Evolutionary conservation across 139 green algal genomes (phyloP).

Genomic region (Chlamydomonas eustigma): DNA sequence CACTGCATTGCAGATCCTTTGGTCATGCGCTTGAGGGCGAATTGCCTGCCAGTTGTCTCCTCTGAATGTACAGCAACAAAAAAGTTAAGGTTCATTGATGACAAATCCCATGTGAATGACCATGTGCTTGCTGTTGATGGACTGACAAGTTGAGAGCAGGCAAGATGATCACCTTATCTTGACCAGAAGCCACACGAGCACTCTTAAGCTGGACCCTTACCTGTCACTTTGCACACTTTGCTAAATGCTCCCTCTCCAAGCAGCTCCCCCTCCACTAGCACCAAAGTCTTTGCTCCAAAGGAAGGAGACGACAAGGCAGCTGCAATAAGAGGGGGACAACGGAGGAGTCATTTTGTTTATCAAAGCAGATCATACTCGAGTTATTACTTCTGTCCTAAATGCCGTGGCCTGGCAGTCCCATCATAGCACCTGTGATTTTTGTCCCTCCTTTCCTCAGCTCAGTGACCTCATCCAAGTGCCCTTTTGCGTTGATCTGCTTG

Average conservation of each 20-base stretch:
- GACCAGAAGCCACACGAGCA: no score
- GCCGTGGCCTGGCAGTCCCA: background rate
- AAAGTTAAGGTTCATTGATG: no score
- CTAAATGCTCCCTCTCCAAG: conserved; percentile 51
- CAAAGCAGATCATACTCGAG: no score
- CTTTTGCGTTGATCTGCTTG: conserved; percentile 37
- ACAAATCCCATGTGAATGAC: no score
- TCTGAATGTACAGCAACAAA: conserved; percentile 22
- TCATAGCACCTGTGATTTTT: conserved; percentile 17
- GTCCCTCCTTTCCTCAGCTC: conserved; percentile 45
- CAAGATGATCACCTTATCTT: no score
- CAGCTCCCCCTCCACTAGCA: conserved; percentile 70
- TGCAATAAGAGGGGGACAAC: background rate
- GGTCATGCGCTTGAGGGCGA: conserved; percentile 91
- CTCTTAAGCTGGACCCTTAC: no score
- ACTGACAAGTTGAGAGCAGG: no score
- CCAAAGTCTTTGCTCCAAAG: conserved; percentile 27
- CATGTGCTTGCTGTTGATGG: no score
- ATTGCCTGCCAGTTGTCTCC: conserved; percentile 60
- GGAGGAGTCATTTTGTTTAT: no score
- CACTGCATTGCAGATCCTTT: conserved; percentile 88
- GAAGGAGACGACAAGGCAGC: background rate
- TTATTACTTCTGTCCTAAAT: background rate
- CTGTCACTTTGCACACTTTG: background rate
- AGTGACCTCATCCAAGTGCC: conserved; percentile 85